Evolutionary conservation across 2,329 filamentous ascomycete species (phyloP).

Genomic region (Amauroascus niger): DNA sequence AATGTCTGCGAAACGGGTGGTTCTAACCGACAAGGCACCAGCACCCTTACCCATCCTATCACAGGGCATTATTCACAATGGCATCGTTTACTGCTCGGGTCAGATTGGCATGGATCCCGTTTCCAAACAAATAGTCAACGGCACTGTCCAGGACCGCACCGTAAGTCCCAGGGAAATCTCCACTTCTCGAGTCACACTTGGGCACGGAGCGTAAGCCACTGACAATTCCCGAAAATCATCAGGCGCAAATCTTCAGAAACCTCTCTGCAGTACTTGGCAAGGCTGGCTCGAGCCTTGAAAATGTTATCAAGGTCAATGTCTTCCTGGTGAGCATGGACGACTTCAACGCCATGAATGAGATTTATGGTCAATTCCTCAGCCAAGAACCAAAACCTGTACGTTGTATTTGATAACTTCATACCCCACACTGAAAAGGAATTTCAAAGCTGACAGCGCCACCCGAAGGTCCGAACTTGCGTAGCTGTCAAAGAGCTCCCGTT

Average conservation of each 20-base stretch:
- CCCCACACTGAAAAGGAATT: neutral
- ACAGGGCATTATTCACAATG: constrained; percentile 53
- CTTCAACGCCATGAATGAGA: constrained; percentile 24
- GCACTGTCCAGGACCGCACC: constrained; percentile 25
- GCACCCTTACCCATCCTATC: constrained; percentile 43
- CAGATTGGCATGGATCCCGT: constrained; percentile 41
- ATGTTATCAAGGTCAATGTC: constrained; percentile 42
- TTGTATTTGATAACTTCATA: neutral
- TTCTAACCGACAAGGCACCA: neutral
- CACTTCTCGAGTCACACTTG: neutral
- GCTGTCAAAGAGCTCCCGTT: constrained; percentile 11
- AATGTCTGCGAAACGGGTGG: neutral
- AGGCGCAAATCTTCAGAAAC: constrained; percentile 47
- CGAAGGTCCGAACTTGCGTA: constrained; percentile 13
- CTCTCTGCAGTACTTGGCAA: constrained; percentile 50
- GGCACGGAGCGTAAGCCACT: neutral
- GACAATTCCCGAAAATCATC: neutral
- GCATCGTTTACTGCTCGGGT: constrained; percentile 58
- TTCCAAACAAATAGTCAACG: constrained; percentile 47
- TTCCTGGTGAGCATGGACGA: constrained; percentile 31
- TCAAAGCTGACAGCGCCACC: neutral
- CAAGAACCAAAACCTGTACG: constrained; percentile 12
- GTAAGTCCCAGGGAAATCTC: neutral
- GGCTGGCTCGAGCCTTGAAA: constrained; percentile 49
- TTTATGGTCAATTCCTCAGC: constrained; percentile 54